Evolutionary conservation across 352 stramenopile genomes (phyloP).

Genomic region (Pythium rishiriense): DNA sequence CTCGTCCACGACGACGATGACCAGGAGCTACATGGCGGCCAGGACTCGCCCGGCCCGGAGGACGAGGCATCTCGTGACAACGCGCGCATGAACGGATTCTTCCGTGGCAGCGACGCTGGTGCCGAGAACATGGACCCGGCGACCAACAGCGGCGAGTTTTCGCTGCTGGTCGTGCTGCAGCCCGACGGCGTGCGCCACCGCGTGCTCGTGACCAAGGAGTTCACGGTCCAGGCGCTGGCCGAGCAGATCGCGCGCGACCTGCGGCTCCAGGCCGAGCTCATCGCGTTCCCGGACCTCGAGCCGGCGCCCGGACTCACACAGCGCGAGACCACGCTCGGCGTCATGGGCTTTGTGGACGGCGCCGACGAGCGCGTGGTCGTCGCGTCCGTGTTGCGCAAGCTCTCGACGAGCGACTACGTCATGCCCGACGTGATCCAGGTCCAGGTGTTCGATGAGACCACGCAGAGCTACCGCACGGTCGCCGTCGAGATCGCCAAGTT

Average conservation of each 20-base stretch:
- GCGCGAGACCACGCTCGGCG: constrained; percentile 38
- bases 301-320: constrained; percentile 34
- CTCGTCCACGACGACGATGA: background rate
- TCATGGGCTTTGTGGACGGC: constrained; percentile 37
- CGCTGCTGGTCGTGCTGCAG: constrained; percentile 68
- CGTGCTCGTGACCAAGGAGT: constrained; percentile 51
- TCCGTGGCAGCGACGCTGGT: constrained; percentile 2
- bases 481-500: constrained; percentile 80
- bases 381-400: constrained; percentile 44
- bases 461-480: constrained; percentile 49
- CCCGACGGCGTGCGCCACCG: constrained; percentile 75
- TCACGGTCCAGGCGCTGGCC: constrained; percentile 52
- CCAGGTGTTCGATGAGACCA: constrained; percentile 63
- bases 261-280: constrained; percentile 50
- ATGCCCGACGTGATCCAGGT: constrained; percentile 88
- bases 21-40: background rate
- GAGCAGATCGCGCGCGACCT: constrained; percentile 62
- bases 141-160: constrained; percentile 37
- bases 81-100: constrained; percentile 17
- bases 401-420: constrained; percentile 60
- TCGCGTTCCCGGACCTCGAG: constrained; percentile 62
- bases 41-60: background rate
- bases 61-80: background rate
- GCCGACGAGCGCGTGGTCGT: constrained; percentile 44
- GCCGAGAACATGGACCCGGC: constrained; percentile 10